phyloP scores from a whole-genome alignment of 768 basidiomycete species.

The Terana coerulea region DNA sequence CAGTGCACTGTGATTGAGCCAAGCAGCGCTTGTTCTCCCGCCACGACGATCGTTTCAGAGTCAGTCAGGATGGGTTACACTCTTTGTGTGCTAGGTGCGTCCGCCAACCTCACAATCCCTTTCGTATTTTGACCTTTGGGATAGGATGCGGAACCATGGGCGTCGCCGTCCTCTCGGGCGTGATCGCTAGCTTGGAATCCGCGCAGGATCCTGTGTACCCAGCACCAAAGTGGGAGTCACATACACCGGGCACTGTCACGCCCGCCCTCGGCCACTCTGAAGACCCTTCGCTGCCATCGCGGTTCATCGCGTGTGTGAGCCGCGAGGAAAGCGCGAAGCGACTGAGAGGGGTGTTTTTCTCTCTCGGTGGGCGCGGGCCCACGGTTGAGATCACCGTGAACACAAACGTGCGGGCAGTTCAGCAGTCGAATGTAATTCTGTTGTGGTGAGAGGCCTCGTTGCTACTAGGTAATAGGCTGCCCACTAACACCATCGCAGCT shows the following conservation, averaged over 20 bases:
- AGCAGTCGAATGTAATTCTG: conserved; percentile 78
- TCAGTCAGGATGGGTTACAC: conserved; percentile 84
- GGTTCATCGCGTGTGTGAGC: conserved; percentile 86
- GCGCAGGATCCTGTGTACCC: conserved; percentile 25
- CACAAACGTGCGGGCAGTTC: conserved; percentile 68
- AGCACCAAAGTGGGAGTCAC: conserved; percentile 58
- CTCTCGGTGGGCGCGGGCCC: conserved; percentile 55
- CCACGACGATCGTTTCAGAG: conserved; percentile 2
- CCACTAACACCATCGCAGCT: conserved; percentile 43
- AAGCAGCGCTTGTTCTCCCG: conserved; percentile 6
- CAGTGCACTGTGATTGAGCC: neutral
- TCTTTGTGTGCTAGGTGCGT: conserved; percentile 75
- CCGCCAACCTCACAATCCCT: conserved; percentile 7
- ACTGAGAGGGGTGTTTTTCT: conserved; percentile 57
- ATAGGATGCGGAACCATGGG: conserved; percentile 99
- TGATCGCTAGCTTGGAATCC: conserved; percentile 77
- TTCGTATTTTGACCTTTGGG: conserved; percentile 12
- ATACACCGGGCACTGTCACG: conserved; percentile 71
- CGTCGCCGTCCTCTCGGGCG: conserved; percentile 89
- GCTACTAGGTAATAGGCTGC: neutral
- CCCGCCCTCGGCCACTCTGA: conserved; percentile 42
- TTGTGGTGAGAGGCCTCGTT: conserved; percentile 64
- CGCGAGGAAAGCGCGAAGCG: conserved; percentile 70
- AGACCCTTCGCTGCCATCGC: conserved; percentile 73
- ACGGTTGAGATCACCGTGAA: conserved; percentile 68